Evolutionary conservation across 2,329 filamentous ascomycete genomes (phyloP).

Genomic region (Fusarium camptoceras): DNA sequence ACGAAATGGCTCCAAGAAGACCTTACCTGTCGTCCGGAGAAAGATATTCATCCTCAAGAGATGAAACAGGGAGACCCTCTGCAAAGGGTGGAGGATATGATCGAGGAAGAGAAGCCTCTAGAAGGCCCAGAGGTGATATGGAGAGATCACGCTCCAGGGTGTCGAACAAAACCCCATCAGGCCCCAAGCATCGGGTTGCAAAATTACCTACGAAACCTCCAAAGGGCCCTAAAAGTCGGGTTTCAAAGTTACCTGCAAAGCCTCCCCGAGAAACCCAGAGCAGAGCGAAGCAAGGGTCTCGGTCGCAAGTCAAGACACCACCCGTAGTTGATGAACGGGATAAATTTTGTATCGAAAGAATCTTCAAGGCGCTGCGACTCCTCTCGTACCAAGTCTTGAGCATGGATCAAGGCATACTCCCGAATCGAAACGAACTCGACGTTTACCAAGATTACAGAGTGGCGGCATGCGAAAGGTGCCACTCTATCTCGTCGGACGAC

Average conservation of each 20-base stretch:
- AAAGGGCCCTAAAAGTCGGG: too few relatives aligned
- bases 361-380: conserved; percentile 19
- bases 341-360: conserved; percentile 1
- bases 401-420: conserved; percentile 22
- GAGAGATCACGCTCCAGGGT: not conserved
- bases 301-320: not conserved
- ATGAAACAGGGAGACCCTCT: not conserved
- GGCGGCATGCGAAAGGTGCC: conserved; percentile 19
- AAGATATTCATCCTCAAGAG: not conserved
- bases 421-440: not conserved
- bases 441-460: conserved; percentile 13
- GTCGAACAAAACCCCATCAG: not conserved
- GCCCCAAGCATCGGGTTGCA: not conserved
- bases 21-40: not conserved
- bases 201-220: not conserved
- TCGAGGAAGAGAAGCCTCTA: not conserved
- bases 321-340: not conserved
- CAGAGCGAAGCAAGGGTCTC: not conserved
- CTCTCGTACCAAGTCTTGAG: conserved; percentile 22
- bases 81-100: too few relatives aligned
- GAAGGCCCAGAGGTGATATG: not conserved
- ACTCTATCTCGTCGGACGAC: not conserved
- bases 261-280: not conserved
- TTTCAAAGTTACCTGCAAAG: not conserved
- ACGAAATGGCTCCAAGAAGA: not conserved